Conservation (phyloP, 768 basidiomycete species). For the Pleurotus citrinopileatus region DNA sequence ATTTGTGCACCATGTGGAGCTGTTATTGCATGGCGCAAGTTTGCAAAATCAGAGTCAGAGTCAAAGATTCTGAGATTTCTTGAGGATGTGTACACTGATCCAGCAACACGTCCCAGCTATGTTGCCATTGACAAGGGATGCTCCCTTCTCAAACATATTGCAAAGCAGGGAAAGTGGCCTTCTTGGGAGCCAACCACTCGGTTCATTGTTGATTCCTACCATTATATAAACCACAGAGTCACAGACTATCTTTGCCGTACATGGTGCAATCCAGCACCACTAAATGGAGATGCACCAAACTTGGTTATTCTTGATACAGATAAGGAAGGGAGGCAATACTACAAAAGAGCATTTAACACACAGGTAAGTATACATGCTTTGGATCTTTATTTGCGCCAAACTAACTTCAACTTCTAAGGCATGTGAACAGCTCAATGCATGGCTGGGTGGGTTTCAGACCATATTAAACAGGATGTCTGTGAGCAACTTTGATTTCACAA, state of each 20-base stretch:
- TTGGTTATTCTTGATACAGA: constrained; percentile 9
- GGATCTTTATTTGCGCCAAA: not conserved
- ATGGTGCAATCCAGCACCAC: constrained; percentile 19
- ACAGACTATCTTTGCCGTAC: constrained; percentile 15
- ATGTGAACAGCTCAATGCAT: constrained; percentile 9
- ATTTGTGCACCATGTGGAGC: constrained; percentile 14
- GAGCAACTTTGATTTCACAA: constrained; percentile 7
- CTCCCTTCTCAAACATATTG: constrained; percentile 11
- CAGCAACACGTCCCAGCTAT: constrained; percentile 18
- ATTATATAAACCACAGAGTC: constrained; percentile 21
- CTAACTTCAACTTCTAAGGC: not conserved
- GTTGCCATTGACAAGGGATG: constrained; percentile 16
- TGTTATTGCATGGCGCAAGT: constrained; percentile 15
- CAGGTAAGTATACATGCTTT: not conserved
- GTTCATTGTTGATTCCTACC: constrained; percentile 33
- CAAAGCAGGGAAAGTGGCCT: constrained; percentile 11
- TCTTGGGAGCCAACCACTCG: constrained; percentile 19
- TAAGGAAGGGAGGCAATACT: not conserved
- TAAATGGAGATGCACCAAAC: constrained; percentile 18
- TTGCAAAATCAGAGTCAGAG: constrained; percentile 22
- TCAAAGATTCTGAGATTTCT: constrained; percentile 19
- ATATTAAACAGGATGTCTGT: constrained; percentile 8
- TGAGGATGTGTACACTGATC: constrained; percentile 17
- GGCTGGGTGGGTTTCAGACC: constrained; percentile 10
- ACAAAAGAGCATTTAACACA: constrained; percentile 7